Conservation (phyloP, 2,329 filamentous ascomycete species). For the Fusarium pininemorale region DNA sequence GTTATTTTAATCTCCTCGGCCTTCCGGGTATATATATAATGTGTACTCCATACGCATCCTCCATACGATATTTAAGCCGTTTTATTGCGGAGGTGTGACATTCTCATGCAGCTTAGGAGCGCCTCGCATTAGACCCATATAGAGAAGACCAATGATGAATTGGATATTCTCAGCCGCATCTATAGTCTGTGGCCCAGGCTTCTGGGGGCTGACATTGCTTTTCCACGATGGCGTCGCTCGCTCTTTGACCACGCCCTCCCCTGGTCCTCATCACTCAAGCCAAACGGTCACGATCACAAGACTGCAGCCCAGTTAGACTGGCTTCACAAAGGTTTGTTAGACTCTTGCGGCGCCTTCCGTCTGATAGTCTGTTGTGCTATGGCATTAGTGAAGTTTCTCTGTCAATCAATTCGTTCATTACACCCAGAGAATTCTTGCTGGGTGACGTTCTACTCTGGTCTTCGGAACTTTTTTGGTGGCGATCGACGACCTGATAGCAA, state of each 20-base stretch:
- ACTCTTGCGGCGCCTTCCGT: not conserved
- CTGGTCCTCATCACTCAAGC: not conserved
- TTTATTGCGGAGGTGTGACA: not conserved
- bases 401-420: not conserved
- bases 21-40: not conserved
- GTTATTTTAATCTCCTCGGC: too few relatives aligned
- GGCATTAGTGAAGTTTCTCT: too few relatives aligned
- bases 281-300: not conserved
- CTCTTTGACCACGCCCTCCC: not conserved
- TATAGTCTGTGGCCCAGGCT: not conserved
- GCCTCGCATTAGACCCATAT: not conserved
- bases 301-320: not conserved
- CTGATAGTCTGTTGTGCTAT: too few relatives aligned
- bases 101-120: not conserved
- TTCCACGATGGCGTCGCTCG: not conserved
- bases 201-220: not conserved
- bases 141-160: not conserved
- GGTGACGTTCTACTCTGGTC: not conserved
- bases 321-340: not conserved
- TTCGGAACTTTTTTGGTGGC: too few relatives aligned
- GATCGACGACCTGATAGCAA: rapidly evolving
- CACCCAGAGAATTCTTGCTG: too few relatives aligned
- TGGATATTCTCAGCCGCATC: not conserved
- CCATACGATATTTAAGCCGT: not conserved
- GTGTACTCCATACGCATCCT: too few relatives aligned